Evolutionary conservation across 805 yeast genomes (phyloP).

Genomic region (Limtongia smithiae): DNA sequence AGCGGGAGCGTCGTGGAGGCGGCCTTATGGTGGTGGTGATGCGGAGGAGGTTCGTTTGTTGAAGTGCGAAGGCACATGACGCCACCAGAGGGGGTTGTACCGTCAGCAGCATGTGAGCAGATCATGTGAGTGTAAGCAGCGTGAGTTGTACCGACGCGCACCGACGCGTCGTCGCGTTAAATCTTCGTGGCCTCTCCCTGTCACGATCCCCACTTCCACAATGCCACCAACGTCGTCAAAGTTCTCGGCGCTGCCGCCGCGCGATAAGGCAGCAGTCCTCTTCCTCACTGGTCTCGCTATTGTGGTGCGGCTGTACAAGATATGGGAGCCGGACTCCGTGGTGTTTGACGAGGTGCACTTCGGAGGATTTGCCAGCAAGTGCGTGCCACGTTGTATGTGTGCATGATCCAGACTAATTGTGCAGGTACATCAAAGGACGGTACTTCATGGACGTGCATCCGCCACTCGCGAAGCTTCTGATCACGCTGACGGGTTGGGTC

Average conservation of each 20-base stretch:
- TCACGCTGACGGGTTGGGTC: constrained; percentile 50
- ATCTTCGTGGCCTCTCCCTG: background rate
- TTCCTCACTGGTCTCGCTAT: constrained; percentile 49
- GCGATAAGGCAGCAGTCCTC: constrained; percentile 23
- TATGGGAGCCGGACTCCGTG: constrained; percentile 71
- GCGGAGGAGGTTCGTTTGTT: background rate
- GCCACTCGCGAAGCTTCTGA: constrained; percentile 61
- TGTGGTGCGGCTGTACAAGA: constrained; percentile 56
- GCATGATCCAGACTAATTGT: background rate
- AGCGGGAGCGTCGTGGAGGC: constrained; percentile 2
- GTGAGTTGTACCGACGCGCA: too few species aligned
- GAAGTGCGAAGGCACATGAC: background rate
- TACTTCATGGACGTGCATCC: constrained; percentile 73
- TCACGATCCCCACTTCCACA: background rate
- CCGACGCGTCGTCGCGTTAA: background rate
- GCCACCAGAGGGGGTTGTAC: too few species aligned
- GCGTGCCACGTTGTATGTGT: constrained; percentile 39
- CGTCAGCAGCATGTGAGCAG: background rate
- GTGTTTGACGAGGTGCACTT: constrained; percentile 94
- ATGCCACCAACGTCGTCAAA: constrained; percentile 8
- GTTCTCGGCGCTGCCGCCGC: constrained; percentile 19
- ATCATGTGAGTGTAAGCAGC: constrained; percentile 4
- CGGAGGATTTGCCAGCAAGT: constrained; percentile 92
- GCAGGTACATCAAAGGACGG: constrained; percentile 50
- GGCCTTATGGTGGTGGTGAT: background rate